A percentile compares a stretch with the other conserved stretches of the same genome.
These are phyloP conservation scores for Flaveria robusta DNA, from an alignment of 129 eudicot species.

Conservation along the genomic window DNA sequence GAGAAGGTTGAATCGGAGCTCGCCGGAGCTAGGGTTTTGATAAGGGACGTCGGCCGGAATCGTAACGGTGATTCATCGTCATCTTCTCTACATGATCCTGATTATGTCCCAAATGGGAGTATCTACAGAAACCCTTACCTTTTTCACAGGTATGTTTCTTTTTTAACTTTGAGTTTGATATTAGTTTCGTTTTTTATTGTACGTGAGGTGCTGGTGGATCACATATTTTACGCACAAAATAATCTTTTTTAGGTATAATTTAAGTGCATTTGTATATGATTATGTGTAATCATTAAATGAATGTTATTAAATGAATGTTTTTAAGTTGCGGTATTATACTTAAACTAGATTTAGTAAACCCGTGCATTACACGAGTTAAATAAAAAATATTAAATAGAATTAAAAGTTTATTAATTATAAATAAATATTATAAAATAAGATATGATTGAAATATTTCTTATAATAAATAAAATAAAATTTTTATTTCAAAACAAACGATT, in stretches of 20 bases:
- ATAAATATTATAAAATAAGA: too few relatives aligned
- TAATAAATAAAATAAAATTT: too few relatives aligned
- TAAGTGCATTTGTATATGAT: neutral
- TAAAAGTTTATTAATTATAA: too few relatives aligned
- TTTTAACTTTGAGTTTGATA: neutral
- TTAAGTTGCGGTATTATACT: too few relatives aligned
- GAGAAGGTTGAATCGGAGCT: conserved; percentile 59
- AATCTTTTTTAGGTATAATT: neutral
- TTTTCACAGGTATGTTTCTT: conserved; percentile 62
- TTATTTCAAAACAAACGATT: too few relatives aligned
- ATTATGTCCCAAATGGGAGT: conserved; percentile 67
- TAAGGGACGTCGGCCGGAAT: conserved; percentile 42
- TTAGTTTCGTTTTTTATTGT: neutral
- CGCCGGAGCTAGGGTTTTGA: conserved; percentile 63
- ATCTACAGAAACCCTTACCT: conserved; percentile 64
- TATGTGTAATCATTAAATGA: too few relatives aligned
- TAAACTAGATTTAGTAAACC: too few relatives aligned
- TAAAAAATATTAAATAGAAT: too few relatives aligned
- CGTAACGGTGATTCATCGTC: conserved; percentile 36
- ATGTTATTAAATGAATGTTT: too few relatives aligned
- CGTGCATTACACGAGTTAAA: too few relatives aligned
- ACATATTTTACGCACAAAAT: neutral
- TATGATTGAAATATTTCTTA: too few relatives aligned
- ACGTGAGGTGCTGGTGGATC: conserved; percentile 8
- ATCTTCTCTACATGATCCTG: conserved; percentile 37